Conservation (phyloP, 2,329 filamentous ascomycete species). For the Taxawa tesnikishii region DNA sequence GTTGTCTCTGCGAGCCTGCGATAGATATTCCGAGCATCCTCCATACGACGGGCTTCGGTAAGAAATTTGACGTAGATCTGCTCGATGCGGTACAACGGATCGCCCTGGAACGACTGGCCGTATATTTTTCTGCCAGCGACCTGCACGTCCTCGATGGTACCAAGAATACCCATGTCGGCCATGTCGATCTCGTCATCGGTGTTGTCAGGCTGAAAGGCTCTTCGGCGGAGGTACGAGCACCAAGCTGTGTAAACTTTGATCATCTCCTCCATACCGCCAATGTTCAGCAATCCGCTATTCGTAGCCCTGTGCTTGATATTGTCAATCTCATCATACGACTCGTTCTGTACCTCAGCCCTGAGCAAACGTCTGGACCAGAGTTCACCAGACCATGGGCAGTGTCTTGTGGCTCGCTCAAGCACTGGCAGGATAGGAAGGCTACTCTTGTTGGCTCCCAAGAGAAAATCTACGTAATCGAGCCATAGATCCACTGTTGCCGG, state of each 20-base stretch:
- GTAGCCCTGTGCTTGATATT: slow-evolving; percentile 88
- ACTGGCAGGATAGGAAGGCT: slow-evolving; percentile 47
- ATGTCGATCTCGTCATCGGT: slow-evolving; percentile 75
- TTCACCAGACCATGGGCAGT: slow-evolving; percentile 85
- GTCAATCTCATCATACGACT: slow-evolving; percentile 70
- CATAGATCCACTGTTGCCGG: slow-evolving; percentile 64
- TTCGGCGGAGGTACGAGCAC: slow-evolving; percentile 86
- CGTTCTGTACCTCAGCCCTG: slow-evolving; percentile 65
- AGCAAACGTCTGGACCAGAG: slow-evolving; percentile 87
- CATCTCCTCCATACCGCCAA: slow-evolving; percentile 74
- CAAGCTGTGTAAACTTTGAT: slow-evolving; percentile 87
- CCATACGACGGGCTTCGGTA: slow-evolving; percentile 66
- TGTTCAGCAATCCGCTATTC: slow-evolving; percentile 70
- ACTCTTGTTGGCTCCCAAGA: slow-evolving; percentile 37
- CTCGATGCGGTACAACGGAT: slow-evolving; percentile 79
- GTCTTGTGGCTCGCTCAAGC: slow-evolving; percentile 68
- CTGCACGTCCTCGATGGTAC: slow-evolving; percentile 74
- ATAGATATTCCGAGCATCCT: slow-evolving; percentile 69
- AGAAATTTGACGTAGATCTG: slow-evolving; percentile 86
- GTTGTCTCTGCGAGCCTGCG: slow-evolving; percentile 24
- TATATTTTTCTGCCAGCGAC: slow-evolving; percentile 67
- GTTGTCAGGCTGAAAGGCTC: slow-evolving; percentile 60
- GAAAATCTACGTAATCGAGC: slow-evolving; percentile 72
- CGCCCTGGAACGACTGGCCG: slow-evolving; percentile 66
- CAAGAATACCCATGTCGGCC: slow-evolving; percentile 77